These are phyloP conservation scores for Hypholoma sublateritium DNA, from an alignment of 768 basidiomycete species.

Conservation along the genomic window DNA sequence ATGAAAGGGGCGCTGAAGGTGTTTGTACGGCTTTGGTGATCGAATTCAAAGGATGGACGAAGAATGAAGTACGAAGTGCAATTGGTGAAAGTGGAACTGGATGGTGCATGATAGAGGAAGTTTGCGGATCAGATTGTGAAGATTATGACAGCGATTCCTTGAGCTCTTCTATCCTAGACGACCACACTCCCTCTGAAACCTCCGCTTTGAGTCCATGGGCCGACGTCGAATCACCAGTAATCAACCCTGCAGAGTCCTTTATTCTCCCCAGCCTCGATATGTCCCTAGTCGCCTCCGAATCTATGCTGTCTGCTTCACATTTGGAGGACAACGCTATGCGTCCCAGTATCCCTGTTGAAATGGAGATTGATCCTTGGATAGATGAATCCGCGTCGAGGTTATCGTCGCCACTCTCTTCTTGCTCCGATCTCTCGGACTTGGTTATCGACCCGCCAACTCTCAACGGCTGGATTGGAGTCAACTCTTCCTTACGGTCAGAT, in stretches of 20 bases:
- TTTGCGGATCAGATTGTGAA: constrained; percentile 23
- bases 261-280: constrained; percentile 73
- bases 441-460: constrained; percentile 28
- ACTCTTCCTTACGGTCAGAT: background rate
- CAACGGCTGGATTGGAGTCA: constrained; percentile 30
- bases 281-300: constrained; percentile 27
- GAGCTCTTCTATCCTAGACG: constrained; percentile 23
- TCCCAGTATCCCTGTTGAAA: constrained; percentile 14
- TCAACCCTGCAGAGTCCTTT: constrained; percentile 67
- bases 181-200: constrained; percentile 13
- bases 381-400: constrained; percentile 21
- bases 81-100: constrained; percentile 71
- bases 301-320: background rate
- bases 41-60: constrained; percentile 74
- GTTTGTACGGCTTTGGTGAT: constrained; percentile 68
- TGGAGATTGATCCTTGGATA: constrained; percentile 33
- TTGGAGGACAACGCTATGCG: too few species aligned
- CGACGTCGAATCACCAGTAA: constrained; percentile 11
- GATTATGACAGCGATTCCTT: constrained; percentile 19
- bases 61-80: constrained; percentile 59
- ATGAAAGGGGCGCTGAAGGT: constrained; percentile 35
- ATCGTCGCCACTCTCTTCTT: constrained; percentile 17
- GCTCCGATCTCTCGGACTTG: constrained; percentile 20
- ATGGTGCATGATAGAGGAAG: constrained; percentile 76
- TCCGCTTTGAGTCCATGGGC: background rate